Base-by-base conservation (phyloP, 2,329 filamentous ascomycete genomes). In the Sporothrix dimorphospora region DNA sequence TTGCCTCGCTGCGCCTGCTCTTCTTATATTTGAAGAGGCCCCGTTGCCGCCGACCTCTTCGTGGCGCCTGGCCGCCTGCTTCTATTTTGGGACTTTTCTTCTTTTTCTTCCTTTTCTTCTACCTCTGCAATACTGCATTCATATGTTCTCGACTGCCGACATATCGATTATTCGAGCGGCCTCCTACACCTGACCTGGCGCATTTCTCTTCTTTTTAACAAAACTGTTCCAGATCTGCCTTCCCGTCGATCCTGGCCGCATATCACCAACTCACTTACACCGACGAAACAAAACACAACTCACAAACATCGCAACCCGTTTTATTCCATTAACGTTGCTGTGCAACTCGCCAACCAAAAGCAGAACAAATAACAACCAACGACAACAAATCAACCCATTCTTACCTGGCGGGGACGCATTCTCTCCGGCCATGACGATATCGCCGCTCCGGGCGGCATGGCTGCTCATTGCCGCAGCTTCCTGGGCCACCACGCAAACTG, bases 391-490 rank as follows among this genome's bases (percentile, higher is more conserved):
- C 14, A 7, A 16, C 27, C 6, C 47, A 14, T 6, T 9, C 8
- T 27, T 47, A 51, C 67, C 21, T 57, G 51, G 51, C 34, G 51
- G 67, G 38, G n/a, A 63, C 40, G 59, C 24, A 59, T 38, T 1
- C 63, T 42, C 63, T n/a, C 63, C 49, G 21, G 53, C 45, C 53
- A 73, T 73, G 72, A 45, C 69, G n/a, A 61, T 16, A 34, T 40
- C 30, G 47, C 71, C 72, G 73, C 75, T 81, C 59, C 78, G 79
- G 77, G 79, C 79, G 72, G 76, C 80, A 59, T 72, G 71, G 66
- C 75, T 81, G 74, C 78, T 86, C 72, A 79, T 80, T 66, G 80
- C 80, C 34, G 72, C 78, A 70, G 75, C 79, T 34, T 75, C 78
- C 21, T 59, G 34, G 53, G 76, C 79, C 79, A 19, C 80, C 34